Conservation (phyloP, 2,329 filamentous ascomycete genomes). For the Aurifilum marmelostoma region DNA sequence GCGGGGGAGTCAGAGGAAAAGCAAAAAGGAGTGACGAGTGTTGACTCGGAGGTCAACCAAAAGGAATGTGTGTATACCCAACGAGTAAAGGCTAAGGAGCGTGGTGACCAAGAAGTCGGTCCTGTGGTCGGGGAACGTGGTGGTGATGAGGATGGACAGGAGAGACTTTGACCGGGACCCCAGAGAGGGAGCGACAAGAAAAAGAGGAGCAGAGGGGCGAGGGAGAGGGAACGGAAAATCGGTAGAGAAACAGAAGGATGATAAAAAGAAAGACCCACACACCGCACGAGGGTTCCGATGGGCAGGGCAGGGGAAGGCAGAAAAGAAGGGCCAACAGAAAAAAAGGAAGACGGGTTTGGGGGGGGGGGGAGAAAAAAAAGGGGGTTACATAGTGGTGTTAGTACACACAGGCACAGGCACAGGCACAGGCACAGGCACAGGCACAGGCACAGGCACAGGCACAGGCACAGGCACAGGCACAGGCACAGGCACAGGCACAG, state of each 20-base stretch:
- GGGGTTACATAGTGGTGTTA: background rate
- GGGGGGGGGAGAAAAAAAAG: background rate
- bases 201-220: background rate
- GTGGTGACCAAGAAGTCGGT: slow-evolving; percentile 1
- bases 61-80: slow-evolving; percentile 7
- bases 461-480: background rate
- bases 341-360: no score
- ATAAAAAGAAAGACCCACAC: background rate
- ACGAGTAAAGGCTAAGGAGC: slow-evolving; percentile 2
- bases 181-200: background rate
- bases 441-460: no score
- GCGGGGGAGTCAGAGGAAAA: background rate
- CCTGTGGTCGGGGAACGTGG: background rate
- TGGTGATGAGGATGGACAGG: slow-evolving; percentile 17
- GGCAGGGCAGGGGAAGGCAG: background rate
- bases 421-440: background rate
- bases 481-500: background rate
- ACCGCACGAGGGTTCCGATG: background rate
- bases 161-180: background rate
- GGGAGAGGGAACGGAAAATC: background rate
- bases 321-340: background rate
- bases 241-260: slow-evolving; percentile 2
- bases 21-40: background rate
- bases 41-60: background rate
- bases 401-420: background rate